Evolutionary conservation across 257 asterid species (phyloP), one percentile per base, ranked within the genome.

Genomic region (Cinchona pubescens): DNA sequence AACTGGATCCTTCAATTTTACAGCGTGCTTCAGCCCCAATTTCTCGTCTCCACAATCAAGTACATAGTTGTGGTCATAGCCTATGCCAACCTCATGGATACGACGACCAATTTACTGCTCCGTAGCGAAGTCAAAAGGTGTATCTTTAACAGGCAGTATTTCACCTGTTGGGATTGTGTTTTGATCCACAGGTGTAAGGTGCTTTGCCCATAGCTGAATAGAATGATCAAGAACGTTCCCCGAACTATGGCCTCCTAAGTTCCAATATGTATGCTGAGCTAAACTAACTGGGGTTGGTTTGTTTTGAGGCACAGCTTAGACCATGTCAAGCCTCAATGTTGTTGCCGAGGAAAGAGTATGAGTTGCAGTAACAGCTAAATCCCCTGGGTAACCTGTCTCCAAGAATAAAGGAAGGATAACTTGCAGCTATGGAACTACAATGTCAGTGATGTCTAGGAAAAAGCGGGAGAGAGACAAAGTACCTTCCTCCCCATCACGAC

Each of bases 221-320:
- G 96, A 85, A 55, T 95, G 97, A 46, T 91, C 87, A 46, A 93
- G 96, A 71, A 93, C 69, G 37, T 75, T 86, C 10, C 99, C 92
- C 0, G 96, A 88, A 38, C 78, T 69, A 64, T 95, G 99, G 48
- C 98, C 97, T 8, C 90, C 93, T 75, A 95, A 81, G 71, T 95
- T 95, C 99, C 99, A 95, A 48, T 95, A 95, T 7, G 99, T 95
- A 81, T 95, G 99, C 72, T 95, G 98, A 29, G 99, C 98, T 73
- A 95, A 81, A 82, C 81, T 95, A 83, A 95, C 86, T 3, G 96
- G 98, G 15, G 99, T 91, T 11, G 97, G 84, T 80, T 93, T 95
- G 69, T 87, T 85, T 82, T 75, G 80, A 3, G 96, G 93, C 55
- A 88, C 84, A 7, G 97, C 98, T 83, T 87, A n/a, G n/a, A n/a